Evolutionary conservation across 2,329 filamentous ascomycete genomes (phyloP), one percentile per base, ranked within the genome.

Genomic region (Clonostachys sp.): DNA sequence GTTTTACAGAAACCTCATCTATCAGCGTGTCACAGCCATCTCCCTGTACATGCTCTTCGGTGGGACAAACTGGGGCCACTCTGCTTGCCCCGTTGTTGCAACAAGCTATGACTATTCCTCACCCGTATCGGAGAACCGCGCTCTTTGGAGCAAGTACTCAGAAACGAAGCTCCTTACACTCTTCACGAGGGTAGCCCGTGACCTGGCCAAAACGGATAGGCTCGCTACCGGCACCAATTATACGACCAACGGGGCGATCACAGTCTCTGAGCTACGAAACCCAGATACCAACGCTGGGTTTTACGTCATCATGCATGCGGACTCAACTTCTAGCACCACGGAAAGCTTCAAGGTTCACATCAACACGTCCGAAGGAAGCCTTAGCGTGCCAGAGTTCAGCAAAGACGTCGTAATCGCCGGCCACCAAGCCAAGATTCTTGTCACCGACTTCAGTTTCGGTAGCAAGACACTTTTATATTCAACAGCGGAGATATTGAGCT

Each of bases 31-130:
- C 5, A 81, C 78, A 0, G 78, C 78, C 0, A 73, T 84, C 47
- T 82, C 74, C 33, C 60, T 86, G 3, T 86, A 86, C 57, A 85
- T 86, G 80, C 63, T 82, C 45, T 86, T 75, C 45, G 82, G 82
- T 5, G 82, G 82, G 3, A 85, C 82, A 0, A 83, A 79, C 51
- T 84, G 80, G 80, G 81, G 81, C 6, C 75, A 74, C 43, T 64
- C 82, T 33, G 75, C 79, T 12, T 73, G 74, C 5, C 79, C 81
- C 0, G 74, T 78, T 1, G 79, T 80, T 33, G 79, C 74, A 2
- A 79, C 76, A 4, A 82, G 77, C 34, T 85, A 85, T 53, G 82
- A 85, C 57, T 85, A 85, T 57, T 80, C 76, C 6, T 76, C 79
- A 5, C 80, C 81, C 0, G 80, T 85, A 14, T 77, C 75, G 1